Evolutionary conservation across 1,139 yeast genomes (phyloP).

Genomic region (Magnusiomyces paraingens): DNA sequence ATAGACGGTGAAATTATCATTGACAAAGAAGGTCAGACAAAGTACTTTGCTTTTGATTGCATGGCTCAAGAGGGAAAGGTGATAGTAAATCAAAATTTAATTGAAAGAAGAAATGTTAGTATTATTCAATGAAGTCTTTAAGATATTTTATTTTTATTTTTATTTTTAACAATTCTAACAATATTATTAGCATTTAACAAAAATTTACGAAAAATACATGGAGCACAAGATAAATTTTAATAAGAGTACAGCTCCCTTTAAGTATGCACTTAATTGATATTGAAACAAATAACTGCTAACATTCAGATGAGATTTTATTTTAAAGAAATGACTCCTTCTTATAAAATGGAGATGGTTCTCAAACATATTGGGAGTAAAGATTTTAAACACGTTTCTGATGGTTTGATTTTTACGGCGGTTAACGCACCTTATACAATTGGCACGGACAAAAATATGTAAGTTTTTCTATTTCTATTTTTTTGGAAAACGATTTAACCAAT

Average conservation of each 20-base stretch:
- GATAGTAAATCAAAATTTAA: conserved; percentile 62
- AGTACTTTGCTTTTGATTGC: conserved; percentile 88
- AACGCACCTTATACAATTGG: conserved; percentile 83
- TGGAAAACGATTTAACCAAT: not conserved
- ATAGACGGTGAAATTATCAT: conserved; percentile 87
- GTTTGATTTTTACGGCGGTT: conserved; percentile 87
- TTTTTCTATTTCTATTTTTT: not conserved
- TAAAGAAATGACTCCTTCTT: conserved; percentile 82
- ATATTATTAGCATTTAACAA: conserved; percentile 59
- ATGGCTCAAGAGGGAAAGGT: conserved; percentile 72
- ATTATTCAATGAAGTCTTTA: not conserved
- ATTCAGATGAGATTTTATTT: conserved; percentile 30
- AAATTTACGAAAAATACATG: conserved; percentile 63
- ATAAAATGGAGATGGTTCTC: conserved; percentile 58
- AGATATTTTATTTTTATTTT: conserved; percentile 26
- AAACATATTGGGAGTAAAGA: conserved; percentile 36
- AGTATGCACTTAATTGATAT: not conserved
- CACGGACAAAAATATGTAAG: conserved; percentile 55
- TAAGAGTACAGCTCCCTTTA: conserved; percentile 36
- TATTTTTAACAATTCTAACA: conserved; percentile 50
- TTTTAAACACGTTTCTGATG: conserved; percentile 86
- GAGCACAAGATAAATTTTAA: conserved; percentile 25
- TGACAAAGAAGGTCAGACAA: conserved; percentile 49
- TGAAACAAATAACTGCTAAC: not conserved
- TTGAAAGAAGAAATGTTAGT: conserved; percentile 61